Evolutionary conservation across 2,329 filamentous ascomycete species (phyloP).

Genomic region (Chrysosporium keratinophilum): DNA sequence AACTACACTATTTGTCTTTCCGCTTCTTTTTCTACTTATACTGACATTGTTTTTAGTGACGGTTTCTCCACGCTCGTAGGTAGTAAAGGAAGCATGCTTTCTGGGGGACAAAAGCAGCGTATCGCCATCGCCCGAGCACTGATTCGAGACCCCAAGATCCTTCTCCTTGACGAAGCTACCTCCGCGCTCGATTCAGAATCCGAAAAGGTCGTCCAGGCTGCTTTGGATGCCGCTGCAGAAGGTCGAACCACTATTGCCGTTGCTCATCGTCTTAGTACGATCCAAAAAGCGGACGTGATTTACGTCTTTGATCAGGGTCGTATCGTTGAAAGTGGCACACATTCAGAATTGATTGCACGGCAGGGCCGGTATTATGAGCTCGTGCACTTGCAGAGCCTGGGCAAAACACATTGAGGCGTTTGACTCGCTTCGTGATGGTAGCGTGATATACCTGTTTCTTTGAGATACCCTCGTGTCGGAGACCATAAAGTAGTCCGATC

Average conservation of each 20-base stretch:
- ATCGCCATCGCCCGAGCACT: conserved; percentile 87
- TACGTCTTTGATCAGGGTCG: conserved; percentile 91
- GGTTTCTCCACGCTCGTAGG: conserved; percentile 80
- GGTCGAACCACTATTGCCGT: conserved; percentile 88
- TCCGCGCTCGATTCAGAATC: conserved; percentile 43
- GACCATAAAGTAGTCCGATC: too few species aligned
- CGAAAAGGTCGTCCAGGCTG: conserved; percentile 52
- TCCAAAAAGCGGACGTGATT: conserved; percentile 88
- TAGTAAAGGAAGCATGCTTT: conserved; percentile 72
- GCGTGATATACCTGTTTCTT: not conserved
- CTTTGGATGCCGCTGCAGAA: conserved; percentile 70
- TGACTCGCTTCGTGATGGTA: not conserved
- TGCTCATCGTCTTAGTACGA: conserved; percentile 81
- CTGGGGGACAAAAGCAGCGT: conserved; percentile 88
- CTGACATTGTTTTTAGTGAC: conserved; percentile 38
- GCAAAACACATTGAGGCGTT: conserved; percentile 4
- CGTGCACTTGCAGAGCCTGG: conserved; percentile 69
- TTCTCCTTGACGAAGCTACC: conserved; percentile 70
- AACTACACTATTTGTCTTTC: conserved; percentile 2
- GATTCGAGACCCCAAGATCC: conserved; percentile 78
- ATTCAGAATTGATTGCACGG: conserved; percentile 58
- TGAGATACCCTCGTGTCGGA: not conserved
- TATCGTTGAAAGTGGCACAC: conserved; percentile 75
- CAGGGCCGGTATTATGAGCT: conserved; percentile 67
- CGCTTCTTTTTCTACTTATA: conserved; percentile 17